A percentile compares a stretch with the other conserved stretches of the same genome.
Conservation (phyloP, 768 basidiomycete genomes). For the Russula dissimulans region DNA sequence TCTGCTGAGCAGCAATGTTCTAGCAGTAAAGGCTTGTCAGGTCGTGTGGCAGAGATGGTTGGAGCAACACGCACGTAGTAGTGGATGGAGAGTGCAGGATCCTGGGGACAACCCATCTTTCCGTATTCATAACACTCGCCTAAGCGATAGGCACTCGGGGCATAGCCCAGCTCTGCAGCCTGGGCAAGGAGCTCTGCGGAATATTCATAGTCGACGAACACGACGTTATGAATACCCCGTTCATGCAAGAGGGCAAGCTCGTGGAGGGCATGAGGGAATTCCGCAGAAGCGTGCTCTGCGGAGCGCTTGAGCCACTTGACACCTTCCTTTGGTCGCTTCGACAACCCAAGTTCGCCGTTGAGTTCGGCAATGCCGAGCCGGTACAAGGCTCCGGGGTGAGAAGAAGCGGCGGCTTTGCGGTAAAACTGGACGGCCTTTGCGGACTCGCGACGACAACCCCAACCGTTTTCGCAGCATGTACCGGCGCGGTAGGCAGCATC, state of each 20-base stretch:
- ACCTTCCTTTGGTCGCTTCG: constrained; percentile 87
- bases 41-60: not conserved
- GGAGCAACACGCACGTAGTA: constrained; percentile 75
- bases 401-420: constrained; percentile 83
- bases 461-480: constrained; percentile 97
- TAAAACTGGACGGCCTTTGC: constrained; percentile 90
- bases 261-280: constrained; percentile 94
- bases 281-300: constrained; percentile 87
- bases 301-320: constrained; percentile 98
- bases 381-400: constrained; percentile 94
- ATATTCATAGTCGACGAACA: constrained; percentile 96
- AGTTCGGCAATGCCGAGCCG: constrained; percentile 93
- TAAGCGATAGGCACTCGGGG: constrained; percentile 88
- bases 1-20: constrained; percentile 98
- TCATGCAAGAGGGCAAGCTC: constrained; percentile 92
- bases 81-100: constrained; percentile 94
- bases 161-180: constrained; percentile 92
- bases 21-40: constrained; percentile 24
- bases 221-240: constrained; percentile 94
- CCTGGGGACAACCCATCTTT: constrained; percentile 96
- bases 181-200: constrained; percentile 90
- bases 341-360: constrained; percentile 85
- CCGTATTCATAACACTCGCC: constrained; percentile 99
- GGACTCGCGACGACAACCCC: constrained; percentile 91
- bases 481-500: constrained; percentile 94